Base-by-base conservation (phyloP, 2,329 filamentous ascomycete genomes). In the Alternaria ethzedia region DNA sequence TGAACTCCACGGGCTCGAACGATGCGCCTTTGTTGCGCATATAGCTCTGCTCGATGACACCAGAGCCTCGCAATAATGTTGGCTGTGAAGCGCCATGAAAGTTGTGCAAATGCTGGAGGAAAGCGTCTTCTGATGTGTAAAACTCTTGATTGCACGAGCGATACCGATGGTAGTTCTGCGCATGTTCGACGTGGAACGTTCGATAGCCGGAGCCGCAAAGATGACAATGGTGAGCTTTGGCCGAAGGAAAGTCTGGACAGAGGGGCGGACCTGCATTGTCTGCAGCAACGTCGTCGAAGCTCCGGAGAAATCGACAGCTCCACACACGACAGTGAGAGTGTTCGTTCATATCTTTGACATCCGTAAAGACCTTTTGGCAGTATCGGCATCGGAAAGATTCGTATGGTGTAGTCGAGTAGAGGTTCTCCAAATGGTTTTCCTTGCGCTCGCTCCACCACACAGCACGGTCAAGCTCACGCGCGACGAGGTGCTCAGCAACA, bases 161-260 rank as follows among this genome's bases (percentile, higher is more conserved):
- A 54, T 78, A 77, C 17, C 70, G 67, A 58, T 79, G 77, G 56
- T 76, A 74, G 26, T 72, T 70, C 32, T 77, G 72, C 9, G 77
- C 77, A 62, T 79, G 77, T 32, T 78, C 77, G 10, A 75, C 59
- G 58, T 77, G 75, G 6, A 73, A 70, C 17, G 72, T 71, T 12
- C 72, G 67, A 54, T 79, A 78, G 23, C 74, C 76, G 11, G 73
- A 71, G 41, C 77, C 76, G 51, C 77, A 79, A 7, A 79, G 65
- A 63, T 79, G 74, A 44, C 77, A 79, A 50, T 78, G 76, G 50
- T 78, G 77, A 8, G 75, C 75, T 47, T 77, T 78, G 32, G 75
- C 71, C 20, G 75, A 76, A 2, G 76, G 75, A 17, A 77, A 76
- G 30, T 78, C 75, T 5, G 73, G 69, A 54, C 73, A 76, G 3